Evolutionary conservation across 306 rosid genomes (phyloP).

Genomic region (Prunus armeniaca): DNA sequence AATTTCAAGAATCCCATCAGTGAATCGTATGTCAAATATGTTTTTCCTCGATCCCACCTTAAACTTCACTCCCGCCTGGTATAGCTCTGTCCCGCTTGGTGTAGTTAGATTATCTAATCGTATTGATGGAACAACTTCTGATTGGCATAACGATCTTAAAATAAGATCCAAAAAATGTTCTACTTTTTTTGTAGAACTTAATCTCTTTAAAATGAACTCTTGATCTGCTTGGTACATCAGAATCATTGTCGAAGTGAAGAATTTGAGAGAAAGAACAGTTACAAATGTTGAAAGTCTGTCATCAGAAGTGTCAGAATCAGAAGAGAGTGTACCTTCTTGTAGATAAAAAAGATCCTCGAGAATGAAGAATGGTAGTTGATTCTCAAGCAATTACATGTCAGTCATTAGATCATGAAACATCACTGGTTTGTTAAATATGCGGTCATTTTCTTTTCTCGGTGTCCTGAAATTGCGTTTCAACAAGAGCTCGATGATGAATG

Average conservation of each 20-base stretch:
- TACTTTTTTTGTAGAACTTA: too few relatives aligned
- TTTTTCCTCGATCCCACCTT: neutral
- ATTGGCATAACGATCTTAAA: too few relatives aligned
- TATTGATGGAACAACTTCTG: too few relatives aligned
- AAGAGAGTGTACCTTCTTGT: too few relatives aligned
- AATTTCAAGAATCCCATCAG: conserved; percentile 20
- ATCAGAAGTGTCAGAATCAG: too few relatives aligned
- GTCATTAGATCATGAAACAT: conserved; percentile 25
- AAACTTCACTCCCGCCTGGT: conserved; percentile 30
- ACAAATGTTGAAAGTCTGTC: too few relatives aligned
- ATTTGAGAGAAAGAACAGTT: too few relatives aligned
- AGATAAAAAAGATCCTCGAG: conserved; percentile 16
- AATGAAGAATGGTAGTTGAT: conserved; percentile 48
- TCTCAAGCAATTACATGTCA: conserved; percentile 41
- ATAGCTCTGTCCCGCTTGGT: conserved; percentile 21
- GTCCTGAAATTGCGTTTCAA: neutral
- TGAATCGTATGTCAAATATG: conserved; percentile 26
- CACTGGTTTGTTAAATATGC: conserved; percentile 30
- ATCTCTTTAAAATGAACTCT: too few relatives aligned
- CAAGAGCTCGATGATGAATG: conserved; percentile 21
- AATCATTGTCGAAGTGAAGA: too few relatives aligned
- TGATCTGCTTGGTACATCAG: too few relatives aligned
- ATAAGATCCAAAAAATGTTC: too few relatives aligned
- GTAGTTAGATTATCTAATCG: conserved; percentile 1
- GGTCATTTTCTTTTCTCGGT: neutral